These are phyloP conservation scores for Leishmania martiniquensis DNA, from an alignment of 208 protist genomes.

Conservation along the genomic window DNA sequence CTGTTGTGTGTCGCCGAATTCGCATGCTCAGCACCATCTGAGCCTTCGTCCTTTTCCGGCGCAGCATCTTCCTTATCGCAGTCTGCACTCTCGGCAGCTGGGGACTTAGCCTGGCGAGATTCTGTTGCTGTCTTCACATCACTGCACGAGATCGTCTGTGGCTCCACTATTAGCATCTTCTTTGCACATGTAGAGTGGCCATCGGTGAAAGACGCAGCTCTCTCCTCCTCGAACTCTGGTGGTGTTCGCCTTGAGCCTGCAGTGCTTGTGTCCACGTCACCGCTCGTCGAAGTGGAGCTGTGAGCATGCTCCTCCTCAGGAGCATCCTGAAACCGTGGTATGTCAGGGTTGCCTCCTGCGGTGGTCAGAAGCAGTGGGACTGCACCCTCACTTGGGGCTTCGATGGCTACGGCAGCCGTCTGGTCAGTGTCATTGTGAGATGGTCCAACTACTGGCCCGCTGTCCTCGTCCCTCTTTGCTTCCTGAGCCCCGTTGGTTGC, in stretches of 20 bases:
- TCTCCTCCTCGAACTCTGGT: neutral
- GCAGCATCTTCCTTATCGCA: neutral
- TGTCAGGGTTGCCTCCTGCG: neutral
- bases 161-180: neutral
- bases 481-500: neutral
- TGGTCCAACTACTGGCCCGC: neutral
- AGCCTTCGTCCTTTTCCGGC: neutral
- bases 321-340: neutral
- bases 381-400: neutral
- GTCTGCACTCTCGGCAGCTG: neutral
- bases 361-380: conserved; percentile 1
- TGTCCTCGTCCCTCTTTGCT: neutral
- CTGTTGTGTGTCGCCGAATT: conserved; percentile 1
- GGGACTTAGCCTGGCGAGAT: neutral
- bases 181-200: neutral
- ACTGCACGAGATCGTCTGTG: neutral
- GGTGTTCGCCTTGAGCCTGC: neutral
- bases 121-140: neutral
- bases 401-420: neutral
- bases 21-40: conserved; percentile 1
- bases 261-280: neutral
- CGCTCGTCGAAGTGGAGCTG: conserved; percentile 2
- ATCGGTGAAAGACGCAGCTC: neutral
- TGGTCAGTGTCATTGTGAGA: neutral
- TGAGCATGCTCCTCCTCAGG: neutral